Conservation (phyloP, 2,329 filamentous ascomycete species). For the Cytospora chrysosperma region DNA sequence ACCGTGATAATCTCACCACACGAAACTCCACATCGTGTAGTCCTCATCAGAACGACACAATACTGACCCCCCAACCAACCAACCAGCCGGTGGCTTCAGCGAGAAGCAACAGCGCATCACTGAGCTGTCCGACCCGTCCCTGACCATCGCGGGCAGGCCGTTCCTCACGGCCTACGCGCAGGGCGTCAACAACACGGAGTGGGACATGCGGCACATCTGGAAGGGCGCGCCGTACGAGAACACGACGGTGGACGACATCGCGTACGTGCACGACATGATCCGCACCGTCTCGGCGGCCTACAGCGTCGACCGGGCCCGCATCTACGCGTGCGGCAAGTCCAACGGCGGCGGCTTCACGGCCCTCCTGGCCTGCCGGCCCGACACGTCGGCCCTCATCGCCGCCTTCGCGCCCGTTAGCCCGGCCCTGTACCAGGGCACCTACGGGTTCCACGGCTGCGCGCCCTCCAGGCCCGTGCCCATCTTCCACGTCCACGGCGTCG, state of each 20-base stretch:
- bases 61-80: background rate
- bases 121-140: constrained; percentile 29
- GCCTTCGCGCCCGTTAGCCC: constrained; percentile 27
- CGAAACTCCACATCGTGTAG: background rate
- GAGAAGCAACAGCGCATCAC: constrained; percentile 30
- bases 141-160: constrained; percentile 29
- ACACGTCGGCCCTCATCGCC: constrained; percentile 24
- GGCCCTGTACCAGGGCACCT: constrained; percentile 26
- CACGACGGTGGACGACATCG: constrained; percentile 29
- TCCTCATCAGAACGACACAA: background rate
- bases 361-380: constrained; percentile 26
- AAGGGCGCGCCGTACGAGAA: constrained; percentile 31
- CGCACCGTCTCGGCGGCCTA: constrained; percentile 26
- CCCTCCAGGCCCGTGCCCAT: constrained; percentile 24
- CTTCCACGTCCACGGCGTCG: constrained; percentile 26
- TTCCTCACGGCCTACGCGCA: constrained; percentile 30
- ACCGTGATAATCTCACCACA: background rate
- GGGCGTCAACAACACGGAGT: constrained; percentile 29
- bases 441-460: constrained; percentile 24
- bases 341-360: constrained; percentile 27
- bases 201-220: constrained; percentile 29
- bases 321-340: constrained; percentile 28
- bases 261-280: constrained; percentile 30
- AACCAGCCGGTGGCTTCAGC: constrained; percentile 28
- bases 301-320: constrained; percentile 25